These are phyloP conservation scores for Gloeophyllum trabeum DNA, from an alignment of 768 basidiomycete genomes.

Conservation along the genomic window DNA sequence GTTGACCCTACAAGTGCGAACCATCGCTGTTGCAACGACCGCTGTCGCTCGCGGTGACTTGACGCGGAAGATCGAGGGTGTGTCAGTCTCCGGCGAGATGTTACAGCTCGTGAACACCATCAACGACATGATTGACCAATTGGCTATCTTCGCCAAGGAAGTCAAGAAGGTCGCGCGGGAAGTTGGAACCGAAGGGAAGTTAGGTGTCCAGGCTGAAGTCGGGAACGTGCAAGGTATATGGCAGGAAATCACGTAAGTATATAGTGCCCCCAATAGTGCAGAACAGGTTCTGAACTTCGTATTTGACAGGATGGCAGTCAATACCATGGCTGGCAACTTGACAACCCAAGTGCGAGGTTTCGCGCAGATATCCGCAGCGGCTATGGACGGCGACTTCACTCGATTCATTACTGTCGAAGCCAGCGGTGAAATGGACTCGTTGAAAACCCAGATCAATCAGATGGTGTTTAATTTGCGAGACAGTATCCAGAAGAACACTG, in stretches of 20 bases:
- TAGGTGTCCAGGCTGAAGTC: slow-evolving; percentile 95
- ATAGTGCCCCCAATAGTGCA: background rate
- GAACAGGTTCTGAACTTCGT: slow-evolving; percentile 10
- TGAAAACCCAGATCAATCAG: slow-evolving; percentile 98
- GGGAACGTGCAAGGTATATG: slow-evolving; percentile 96
- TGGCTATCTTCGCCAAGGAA: slow-evolving; percentile 62
- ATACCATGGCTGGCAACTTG: slow-evolving; percentile 94
- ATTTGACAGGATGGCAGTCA: slow-evolving; percentile 71
- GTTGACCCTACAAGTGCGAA: slow-evolving; percentile 89
- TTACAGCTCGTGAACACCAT: slow-evolving; percentile 94
- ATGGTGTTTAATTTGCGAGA: slow-evolving; percentile 98
- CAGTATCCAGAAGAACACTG: slow-evolving; percentile 96
- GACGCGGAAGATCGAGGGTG: slow-evolving; percentile 86
- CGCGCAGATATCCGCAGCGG: slow-evolving; percentile 96
- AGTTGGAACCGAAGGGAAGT: slow-evolving; percentile 97
- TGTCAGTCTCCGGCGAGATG: slow-evolving; percentile 93
- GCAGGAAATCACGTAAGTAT: slow-evolving; percentile 92
- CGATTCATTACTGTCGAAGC: slow-evolving; percentile 99
- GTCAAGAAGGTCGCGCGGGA: slow-evolving; percentile 95
- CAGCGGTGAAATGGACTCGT: slow-evolving; percentile 95
- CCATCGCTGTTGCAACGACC: slow-evolving; percentile 87
- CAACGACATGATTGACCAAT: slow-evolving; percentile 74
- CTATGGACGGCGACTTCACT: slow-evolving; percentile 98
- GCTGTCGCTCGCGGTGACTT: slow-evolving; percentile 92
- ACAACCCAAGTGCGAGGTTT: slow-evolving; percentile 99